These are phyloP conservation scores for Pichia sp. DNA, from an alignment of 1,139 yeast species.

Conservation along the genomic window DNA sequence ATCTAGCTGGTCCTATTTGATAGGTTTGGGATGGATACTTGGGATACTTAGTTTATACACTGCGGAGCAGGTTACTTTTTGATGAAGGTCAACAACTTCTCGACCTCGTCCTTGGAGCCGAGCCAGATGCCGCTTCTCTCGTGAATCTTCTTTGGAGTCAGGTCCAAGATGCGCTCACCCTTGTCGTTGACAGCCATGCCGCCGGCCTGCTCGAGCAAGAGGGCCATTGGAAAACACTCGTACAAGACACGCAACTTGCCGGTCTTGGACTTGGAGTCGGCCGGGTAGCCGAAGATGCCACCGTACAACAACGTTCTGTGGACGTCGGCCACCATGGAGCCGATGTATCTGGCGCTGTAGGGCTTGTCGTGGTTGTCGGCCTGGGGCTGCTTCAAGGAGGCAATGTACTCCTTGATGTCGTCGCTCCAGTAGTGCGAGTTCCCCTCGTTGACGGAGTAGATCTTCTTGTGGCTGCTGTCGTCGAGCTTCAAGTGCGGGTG, in stretches of 20 bases:
- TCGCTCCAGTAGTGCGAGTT: constrained; percentile 85
- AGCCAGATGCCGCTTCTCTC: constrained; percentile 93
- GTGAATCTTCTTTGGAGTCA: constrained; percentile 85
- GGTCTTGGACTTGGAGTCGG: constrained; percentile 80
- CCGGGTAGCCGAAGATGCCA: constrained; percentile 91
- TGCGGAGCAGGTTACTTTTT: too few relatives aligned
- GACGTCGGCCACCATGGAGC: constrained; percentile 98
- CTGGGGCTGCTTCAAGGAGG: constrained; percentile 73
- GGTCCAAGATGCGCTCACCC: constrained; percentile 84
- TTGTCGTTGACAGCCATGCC: constrained; percentile 88
- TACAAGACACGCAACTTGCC: constrained; percentile 90
- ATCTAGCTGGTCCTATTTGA: too few relatives aligned
- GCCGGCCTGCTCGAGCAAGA: constrained; percentile 93
- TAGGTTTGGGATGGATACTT: too few relatives aligned
- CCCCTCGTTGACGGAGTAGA: constrained; percentile 94
- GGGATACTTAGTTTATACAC: neutral
- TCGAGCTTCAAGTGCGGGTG: constrained; percentile 77
- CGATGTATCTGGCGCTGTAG: constrained; percentile 90
- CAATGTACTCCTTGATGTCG: constrained; percentile 61
- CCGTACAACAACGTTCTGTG: constrained; percentile 96
- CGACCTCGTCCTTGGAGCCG: constrained; percentile 81
- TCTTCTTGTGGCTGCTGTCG: constrained; percentile 44
- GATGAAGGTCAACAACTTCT: constrained; percentile 47
- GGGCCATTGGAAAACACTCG: constrained; percentile 98
- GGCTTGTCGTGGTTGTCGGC: constrained; percentile 63